Evolutionary conservation across 139 green algal genomes (phyloP).

Genomic region (Volvox reticuliferus): DNA sequence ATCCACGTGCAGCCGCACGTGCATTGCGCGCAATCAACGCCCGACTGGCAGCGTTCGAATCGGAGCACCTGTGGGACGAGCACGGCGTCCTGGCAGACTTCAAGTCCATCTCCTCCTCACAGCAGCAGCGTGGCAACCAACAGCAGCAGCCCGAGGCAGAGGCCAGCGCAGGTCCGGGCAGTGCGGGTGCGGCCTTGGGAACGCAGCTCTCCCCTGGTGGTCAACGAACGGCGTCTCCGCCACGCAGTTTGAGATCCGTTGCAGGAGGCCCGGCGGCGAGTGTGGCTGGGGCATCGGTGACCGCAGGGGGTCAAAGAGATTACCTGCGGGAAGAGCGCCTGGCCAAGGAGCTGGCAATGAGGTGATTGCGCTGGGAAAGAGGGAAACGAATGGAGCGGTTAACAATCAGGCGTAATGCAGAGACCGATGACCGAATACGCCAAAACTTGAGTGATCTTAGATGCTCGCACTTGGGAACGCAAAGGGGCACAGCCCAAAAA

Average conservation of each 20-base stretch:
- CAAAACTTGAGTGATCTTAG: neutral
- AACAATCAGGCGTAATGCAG: neutral
- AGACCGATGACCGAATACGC: neutral
- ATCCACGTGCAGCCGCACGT: constrained; percentile 1
- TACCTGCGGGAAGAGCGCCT: constrained; percentile 56
- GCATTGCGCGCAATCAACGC: constrained; percentile 45
- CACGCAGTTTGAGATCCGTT: neutral
- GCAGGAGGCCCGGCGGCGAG: constrained; percentile 7
- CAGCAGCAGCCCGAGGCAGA: neutral
- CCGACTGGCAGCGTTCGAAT: constrained; percentile 29
- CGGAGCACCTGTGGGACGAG: constrained; percentile 46
- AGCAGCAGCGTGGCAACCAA: neutral
- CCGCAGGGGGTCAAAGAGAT: constrained; percentile 32
- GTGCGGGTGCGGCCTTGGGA: neutral
- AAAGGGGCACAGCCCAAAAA: neutral
- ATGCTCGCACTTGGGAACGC: neutral
- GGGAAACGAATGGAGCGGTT: neutral
- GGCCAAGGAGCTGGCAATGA: constrained; percentile 52
- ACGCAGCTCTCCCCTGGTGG: neutral
- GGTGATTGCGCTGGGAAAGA: neutral
- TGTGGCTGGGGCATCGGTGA: constrained; percentile 2
- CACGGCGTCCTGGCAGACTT: constrained; percentile 19
- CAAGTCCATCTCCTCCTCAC: neutral
- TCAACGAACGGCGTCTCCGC: neutral
- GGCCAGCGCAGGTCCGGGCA: neutral